Base-by-base conservation (phyloP, 1,284 basidiomycete genomes). In the Sanghuangporus baumii region DNA sequence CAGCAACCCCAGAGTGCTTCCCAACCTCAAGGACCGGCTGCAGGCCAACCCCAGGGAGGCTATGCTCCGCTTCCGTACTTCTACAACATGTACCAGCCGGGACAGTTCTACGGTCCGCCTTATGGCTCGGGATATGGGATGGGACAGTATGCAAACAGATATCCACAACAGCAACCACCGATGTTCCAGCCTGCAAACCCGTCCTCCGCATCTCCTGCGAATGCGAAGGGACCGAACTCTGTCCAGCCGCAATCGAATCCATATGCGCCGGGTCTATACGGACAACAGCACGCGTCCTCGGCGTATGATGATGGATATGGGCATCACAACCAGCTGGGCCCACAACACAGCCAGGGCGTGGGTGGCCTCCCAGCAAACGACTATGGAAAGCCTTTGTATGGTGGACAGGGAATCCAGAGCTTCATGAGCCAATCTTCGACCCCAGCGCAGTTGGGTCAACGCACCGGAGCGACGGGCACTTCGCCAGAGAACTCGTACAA, bases 401-500 rank as follows among this genome's bases (percentile, higher is more conserved):
- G 84, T 48, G 75, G 72, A 5, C 83, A 85, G 66, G 79, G 80
- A 14, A 85, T 86, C 73, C 86, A 89, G 71, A 83, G 84, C 47
- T 88, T 88, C 71, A 87, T 88, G 81, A 82, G 84, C 23, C 84
- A 86, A 67, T 76, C 78, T 16, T 77, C 71, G 8, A 73, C 73
- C 12, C 78, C 81, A 4, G 78, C 80, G 12, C 78, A 76, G 34
- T 73, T 81, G 38, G 75, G 76, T 59, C 76, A 85, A 71, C 71
- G 81, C 38, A 60, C 64, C 36, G 41, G 60, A 14, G 69, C 77
- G 26, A 77, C 77, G 18, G 80, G 76, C 51, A 76, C 77, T 6
- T 89, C 87, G 6, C 88, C 89, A 1, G 88, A 91, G 72, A 76
- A 84, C 11, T 75, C 86, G 11, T 91, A 89, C 74, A 91, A 91